phyloP scores from a whole-genome alignment of 2,329 filamentous ascomycete genomes.

The Xylaria sp. region DNA sequence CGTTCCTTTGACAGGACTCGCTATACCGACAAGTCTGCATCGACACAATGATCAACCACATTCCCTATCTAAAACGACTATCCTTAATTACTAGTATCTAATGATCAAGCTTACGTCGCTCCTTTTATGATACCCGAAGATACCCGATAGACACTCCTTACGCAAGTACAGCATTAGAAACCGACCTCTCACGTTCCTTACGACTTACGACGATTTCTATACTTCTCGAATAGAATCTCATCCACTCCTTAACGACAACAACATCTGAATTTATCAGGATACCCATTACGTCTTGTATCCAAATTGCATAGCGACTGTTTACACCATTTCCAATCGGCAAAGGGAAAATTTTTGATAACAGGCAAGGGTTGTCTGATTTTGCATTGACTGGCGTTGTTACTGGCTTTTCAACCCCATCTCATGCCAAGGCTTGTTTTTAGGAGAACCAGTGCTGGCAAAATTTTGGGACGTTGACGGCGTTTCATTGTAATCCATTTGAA shows the following conservation, averaged over 20 bases:
- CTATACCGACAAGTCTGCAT: slow-evolving; percentile 42
- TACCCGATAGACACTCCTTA: slow-evolving; percentile 55
- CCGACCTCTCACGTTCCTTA: slow-evolving; percentile 43
- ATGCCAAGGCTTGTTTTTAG: slow-evolving; percentile 2
- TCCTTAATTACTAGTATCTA: slow-evolving; percentile 40
- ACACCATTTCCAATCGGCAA: slow-evolving; percentile 38
- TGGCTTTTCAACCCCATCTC: not conserved
- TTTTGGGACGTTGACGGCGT: slow-evolving; percentile 33
- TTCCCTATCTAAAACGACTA: slow-evolving; percentile 42
- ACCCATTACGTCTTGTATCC: slow-evolving; percentile 48
- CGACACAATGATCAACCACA: slow-evolving; percentile 46
- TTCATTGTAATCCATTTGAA: slow-evolving; percentile 7
- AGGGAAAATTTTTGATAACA: slow-evolving; percentile 36
- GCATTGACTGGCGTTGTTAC: slow-evolving; percentile 42
- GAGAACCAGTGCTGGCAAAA: slow-evolving; percentile 25
- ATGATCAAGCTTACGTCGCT: slow-evolving; percentile 45
- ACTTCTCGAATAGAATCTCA: slow-evolving; percentile 43
- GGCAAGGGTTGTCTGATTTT: slow-evolving; percentile 38
- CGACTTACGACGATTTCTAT: slow-evolving; percentile 46
- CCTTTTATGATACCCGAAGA: slow-evolving; percentile 46
- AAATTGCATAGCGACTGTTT: slow-evolving; percentile 64
- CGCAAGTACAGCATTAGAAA: slow-evolving; percentile 42
- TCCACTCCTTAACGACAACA: slow-evolving; percentile 45
- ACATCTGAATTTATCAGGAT: slow-evolving; percentile 43
- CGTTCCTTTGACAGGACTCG: slow-evolving; percentile 45